phyloP scores from a whole-genome alignment of 371 early-diverging fungal genomes.

The Gilbertella persicaria region DNA sequence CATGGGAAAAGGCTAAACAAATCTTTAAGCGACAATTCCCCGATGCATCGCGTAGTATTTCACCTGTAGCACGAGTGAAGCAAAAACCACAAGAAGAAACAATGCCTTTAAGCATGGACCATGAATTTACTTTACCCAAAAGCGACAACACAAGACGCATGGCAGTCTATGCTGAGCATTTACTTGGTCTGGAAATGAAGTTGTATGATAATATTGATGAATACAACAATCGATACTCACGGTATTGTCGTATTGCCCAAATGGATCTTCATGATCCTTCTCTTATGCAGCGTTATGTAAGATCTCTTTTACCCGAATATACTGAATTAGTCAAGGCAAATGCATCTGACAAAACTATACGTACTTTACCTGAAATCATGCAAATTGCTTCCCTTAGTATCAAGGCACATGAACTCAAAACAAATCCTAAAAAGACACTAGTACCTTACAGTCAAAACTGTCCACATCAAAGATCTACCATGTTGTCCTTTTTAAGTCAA shows the following conservation, averaged over 20 bases:
- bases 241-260: conserved; percentile 33
- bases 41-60: not conserved
- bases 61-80: not conserved
- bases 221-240: conserved; percentile 15
- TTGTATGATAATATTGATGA: conserved; percentile 20
- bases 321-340: not conserved
- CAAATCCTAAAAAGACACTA: not conserved
- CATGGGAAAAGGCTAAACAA: not conserved
- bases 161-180: conserved; percentile 1
- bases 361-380: not conserved
- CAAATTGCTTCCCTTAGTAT: not conserved
- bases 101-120: not conserved
- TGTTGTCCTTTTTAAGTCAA: not conserved
- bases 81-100: not conserved
- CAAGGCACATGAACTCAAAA: not conserved
- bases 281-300: conserved; percentile 1
- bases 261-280: conserved; percentile 22
- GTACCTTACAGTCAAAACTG: not conserved
- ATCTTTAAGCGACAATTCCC: not conserved
- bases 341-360: not conserved
- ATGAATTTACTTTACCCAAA: not conserved
- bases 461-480: not conserved
- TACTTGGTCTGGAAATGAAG: conserved; percentile 3
- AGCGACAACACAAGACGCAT: not conserved
- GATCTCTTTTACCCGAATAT: not conserved